Base-by-base conservation (phyloP, 371 early-diverging fungal species). In the Circinella minor region DNA sequence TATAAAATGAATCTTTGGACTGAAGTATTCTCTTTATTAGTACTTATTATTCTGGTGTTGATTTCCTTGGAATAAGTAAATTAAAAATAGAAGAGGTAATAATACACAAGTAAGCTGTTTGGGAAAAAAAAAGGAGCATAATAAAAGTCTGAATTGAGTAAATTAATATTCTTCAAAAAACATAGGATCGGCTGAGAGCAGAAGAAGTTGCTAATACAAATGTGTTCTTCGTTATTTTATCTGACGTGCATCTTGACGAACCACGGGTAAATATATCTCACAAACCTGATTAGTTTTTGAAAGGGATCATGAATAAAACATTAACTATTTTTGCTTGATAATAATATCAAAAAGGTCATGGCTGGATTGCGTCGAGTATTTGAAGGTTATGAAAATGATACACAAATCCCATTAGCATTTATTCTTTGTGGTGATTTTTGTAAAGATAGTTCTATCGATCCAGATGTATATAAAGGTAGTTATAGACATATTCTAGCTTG, bases 231-330 rank as follows among this genome's bases (percentile, higher is more conserved):
- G 89, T 94, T 7, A 81, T 94, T 13, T 55, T 96, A 54, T 94
- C 96, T 0, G 95, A 97, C 70, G 86, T 97, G 10, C 91, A 90
- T 85, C 86, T 96, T 15, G 96, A 97, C 71, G 85, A 92, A 70
- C 92, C 91, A 13, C 85, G 87, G 80, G 94, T 93, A 74, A 43
- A 70, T 5, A 51, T 3, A 43, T 43, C 11, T 43, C 43, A 43
- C 1, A 51, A 5, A 5, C 17, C 5, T 7, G 1, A 13, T 51
- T 1, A 51, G 8, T 51, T 14, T 51, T 51, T 51, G 4, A 5
- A 5, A 6, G 51, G 15, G 7, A 51, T 51, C 15, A 5, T 51
- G 8, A 15, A 51, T 17, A 13, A 51, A 51, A 51, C 1, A 15
- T 5, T 51, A 13, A 15, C 15, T 13, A 5, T n/a, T n/a, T 14